These are phyloP conservation scores for Arabis alpina DNA, from an alignment of 345 rosid species.

Conservation along the genomic window DNA sequence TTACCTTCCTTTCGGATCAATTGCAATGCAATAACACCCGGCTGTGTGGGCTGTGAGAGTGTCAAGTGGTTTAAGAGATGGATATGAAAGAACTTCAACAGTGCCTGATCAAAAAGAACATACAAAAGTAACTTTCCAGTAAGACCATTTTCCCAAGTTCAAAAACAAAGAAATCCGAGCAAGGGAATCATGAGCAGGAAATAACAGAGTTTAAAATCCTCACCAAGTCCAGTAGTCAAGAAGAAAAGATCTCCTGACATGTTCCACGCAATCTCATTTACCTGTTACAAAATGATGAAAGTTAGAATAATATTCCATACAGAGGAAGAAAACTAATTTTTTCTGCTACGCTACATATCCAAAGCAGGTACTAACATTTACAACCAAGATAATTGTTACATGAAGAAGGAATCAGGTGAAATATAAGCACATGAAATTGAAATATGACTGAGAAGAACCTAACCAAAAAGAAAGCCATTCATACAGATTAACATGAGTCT, in stretches of 20 bases:
- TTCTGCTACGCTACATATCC: background rate
- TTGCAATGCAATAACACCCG: constrained; percentile 97
- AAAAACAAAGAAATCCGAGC: constrained; percentile 8
- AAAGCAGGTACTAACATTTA: constrained; percentile 9
- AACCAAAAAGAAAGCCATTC: background rate
- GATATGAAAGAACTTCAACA: constrained; percentile 86
- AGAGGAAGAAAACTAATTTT: background rate
- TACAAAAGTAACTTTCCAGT: background rate
- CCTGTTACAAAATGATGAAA: constrained; percentile 51
- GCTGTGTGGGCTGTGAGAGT: constrained; percentile 97
- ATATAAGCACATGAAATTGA: constrained; percentile 1
- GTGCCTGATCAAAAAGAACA: constrained; percentile 61
- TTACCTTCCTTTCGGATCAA: constrained; percentile 94
- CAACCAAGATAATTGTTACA: background rate
- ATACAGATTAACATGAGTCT: constrained; percentile 12
- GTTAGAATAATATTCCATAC: constrained; percentile 13
- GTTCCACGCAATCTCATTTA: constrained; percentile 99
- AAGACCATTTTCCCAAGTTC: constrained; percentile 8
- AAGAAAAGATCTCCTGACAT: constrained; percentile 93
- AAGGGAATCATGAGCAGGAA: constrained; percentile 6
- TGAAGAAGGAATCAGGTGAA: constrained; percentile 5
- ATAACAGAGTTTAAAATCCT: constrained; percentile 28
- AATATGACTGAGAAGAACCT: background rate
- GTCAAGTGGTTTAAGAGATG: constrained; percentile 75
- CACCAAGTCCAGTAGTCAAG: constrained; percentile 95